Conservation (phyloP, 2,329 filamentous ascomycete genomes). For the Trichophyton mentagrophytes region DNA sequence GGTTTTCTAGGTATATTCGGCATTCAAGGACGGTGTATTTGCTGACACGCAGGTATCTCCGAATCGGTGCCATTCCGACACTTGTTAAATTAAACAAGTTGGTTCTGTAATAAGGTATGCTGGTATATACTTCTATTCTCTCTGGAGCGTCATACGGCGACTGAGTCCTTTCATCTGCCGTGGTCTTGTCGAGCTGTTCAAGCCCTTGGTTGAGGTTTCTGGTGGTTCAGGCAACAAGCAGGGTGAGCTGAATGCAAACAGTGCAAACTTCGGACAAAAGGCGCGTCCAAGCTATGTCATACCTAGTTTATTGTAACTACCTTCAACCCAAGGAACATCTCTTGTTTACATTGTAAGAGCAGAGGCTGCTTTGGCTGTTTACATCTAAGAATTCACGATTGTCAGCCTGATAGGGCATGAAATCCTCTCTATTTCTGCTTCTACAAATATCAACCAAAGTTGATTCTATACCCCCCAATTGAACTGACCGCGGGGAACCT, state of each 20-base stretch:
- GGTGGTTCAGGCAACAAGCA: background rate
- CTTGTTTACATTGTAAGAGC: no score
- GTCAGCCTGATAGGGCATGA: background rate
- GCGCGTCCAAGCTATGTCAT: background rate
- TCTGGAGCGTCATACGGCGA: background rate
- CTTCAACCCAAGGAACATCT: background rate
- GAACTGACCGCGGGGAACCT: background rate
- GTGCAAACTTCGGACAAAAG: constrained; percentile 7
- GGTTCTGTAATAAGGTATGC: background rate
- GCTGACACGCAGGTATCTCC: constrained; percentile 80
- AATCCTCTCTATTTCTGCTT: background rate
- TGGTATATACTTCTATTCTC: background rate
- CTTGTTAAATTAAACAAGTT: background rate
- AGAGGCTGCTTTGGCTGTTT: background rate
- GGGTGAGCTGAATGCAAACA: constrained; percentile 6
- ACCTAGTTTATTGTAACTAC: background rate
- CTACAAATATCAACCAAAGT: background rate
- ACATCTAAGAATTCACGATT: background rate
- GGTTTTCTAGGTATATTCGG: constrained; percentile 89
- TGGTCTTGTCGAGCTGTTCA: background rate
- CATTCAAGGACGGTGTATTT: constrained; percentile 93
- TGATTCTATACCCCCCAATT: background rate
- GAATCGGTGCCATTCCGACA: constrained; percentile 63
- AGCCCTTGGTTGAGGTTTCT: background rate
- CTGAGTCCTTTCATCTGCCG: background rate